phyloP scores from a whole-genome alignment of 2,329 filamentous ascomycete genomes.

The Xylaria sp. region DNA sequence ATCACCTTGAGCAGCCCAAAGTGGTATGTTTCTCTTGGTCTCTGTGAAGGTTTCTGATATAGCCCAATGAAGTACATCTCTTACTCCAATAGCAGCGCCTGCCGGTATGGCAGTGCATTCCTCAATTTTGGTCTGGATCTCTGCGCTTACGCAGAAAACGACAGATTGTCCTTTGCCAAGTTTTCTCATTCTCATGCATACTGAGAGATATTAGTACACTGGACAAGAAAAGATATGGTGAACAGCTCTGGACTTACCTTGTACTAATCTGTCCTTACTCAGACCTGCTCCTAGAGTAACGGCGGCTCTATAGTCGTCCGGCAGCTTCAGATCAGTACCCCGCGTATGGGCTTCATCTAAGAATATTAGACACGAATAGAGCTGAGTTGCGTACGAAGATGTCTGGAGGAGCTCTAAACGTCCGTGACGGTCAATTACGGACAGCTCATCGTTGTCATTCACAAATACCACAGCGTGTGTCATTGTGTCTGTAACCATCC shows the following conservation, averaged over 20 bases:
- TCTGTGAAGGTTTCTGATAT: slow-evolving; percentile 35
- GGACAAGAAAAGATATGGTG: no score
- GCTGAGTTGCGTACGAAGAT: slow-evolving; percentile 61
- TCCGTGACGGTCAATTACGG: slow-evolving; percentile 54
- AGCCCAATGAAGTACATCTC: slow-evolving; percentile 21
- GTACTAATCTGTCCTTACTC: slow-evolving; percentile 70
- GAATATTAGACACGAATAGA: slow-evolving; percentile 65
- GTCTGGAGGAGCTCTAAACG: slow-evolving; percentile 60
- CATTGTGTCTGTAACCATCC: slow-evolving; percentile 53
- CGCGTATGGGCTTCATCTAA: slow-evolving; percentile 69
- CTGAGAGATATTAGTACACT: slow-evolving; percentile 47
- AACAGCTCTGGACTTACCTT: slow-evolving; percentile 55
- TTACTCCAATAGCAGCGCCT: neutral
- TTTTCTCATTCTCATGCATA: slow-evolving; percentile 72
- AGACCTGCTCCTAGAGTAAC: slow-evolving; percentile 66
- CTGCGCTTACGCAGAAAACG: slow-evolving; percentile 50
- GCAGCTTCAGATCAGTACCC: slow-evolving; percentile 69
- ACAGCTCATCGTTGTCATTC: slow-evolving; percentile 55
- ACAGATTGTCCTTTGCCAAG: slow-evolving; percentile 65
- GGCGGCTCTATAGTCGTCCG: slow-evolving; percentile 58
- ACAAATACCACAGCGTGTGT: slow-evolving; percentile 64
- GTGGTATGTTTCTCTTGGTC: slow-evolving; percentile 21
- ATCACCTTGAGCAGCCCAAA: slow-evolving; percentile 34
- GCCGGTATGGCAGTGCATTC: neutral
- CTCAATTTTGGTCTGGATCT: slow-evolving; percentile 20